Percentiles rank a stretch among this genome's conserved stretches.
These are phyloP conservation scores for Cicer chorassanicum DNA, from an alignment of 306 rosid genomes.

Conservation along the genomic window DNA sequence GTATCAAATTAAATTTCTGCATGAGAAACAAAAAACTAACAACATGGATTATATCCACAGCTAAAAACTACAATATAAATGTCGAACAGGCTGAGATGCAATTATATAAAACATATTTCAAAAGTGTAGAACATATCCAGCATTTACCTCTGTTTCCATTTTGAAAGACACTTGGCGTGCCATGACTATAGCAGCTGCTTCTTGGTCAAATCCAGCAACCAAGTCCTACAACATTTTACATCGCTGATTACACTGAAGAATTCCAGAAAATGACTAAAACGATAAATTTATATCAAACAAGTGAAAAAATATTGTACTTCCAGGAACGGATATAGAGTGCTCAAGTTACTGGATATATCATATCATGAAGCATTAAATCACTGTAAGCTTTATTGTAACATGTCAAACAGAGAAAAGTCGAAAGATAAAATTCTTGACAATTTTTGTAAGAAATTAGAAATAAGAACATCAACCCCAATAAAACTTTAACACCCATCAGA, in stretches of 20 bases:
- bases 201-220: slow-evolving; percentile 99
- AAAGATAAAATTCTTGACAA: background rate
- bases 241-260: slow-evolving; percentile 18
- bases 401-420: background rate
- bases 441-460: background rate
- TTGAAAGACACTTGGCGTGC: slow-evolving; percentile 96
- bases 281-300: slow-evolving; percentile 26
- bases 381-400: slow-evolving; percentile 14
- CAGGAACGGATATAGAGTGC: slow-evolving; percentile 13
- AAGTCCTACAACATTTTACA: slow-evolving; percentile 65
- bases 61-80: slow-evolving; percentile 25
- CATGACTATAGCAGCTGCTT: slow-evolving; percentile 98
- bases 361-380: background rate
- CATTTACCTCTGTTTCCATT: slow-evolving; percentile 96
- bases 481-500: slow-evolving; percentile 17
- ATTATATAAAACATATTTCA: slow-evolving; percentile 15
- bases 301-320: slow-evolving; percentile 9
- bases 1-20: slow-evolving; percentile 7
- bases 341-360: slow-evolving; percentile 31
- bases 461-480: background rate
- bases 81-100: background rate
- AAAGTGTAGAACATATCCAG: slow-evolving; percentile 18
- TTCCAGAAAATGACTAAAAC: slow-evolving; percentile 1
- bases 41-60: background rate
- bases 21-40: background rate